Evolutionary conservation across 2,329 filamentous ascomycete genomes (phyloP), one percentile per base, ranked within the genome.

Genomic region (Claviceps sp.): DNA sequence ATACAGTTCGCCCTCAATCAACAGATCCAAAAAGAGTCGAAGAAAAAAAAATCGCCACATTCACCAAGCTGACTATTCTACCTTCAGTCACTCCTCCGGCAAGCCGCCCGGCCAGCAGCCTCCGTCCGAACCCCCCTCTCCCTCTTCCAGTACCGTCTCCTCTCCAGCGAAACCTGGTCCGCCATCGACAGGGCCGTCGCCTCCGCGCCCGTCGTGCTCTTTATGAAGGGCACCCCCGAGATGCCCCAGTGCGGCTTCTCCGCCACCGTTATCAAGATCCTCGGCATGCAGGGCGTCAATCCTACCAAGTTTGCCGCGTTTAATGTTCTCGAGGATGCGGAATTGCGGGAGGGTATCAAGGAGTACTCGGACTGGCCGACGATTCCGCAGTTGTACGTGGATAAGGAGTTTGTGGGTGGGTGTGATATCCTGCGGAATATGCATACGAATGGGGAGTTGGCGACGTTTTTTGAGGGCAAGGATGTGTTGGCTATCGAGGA

Each of bases 321-420:
- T 71, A 97, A 98, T 70, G 93, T 98, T 41, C 71, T 98, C 52
- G 93, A 97, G 71, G 90, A 97, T 67, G 70, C 85, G 4, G 90
- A 94, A 65, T 70, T 98, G 65, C 81, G 93, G 61, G 74, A 83
- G 70, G 91, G 93, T 50, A 95, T 98, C 73, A 98, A 98, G 73
- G 91, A 98, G 71, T 98, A 93, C 75, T 95, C 90, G 1, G 93
- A 97, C 66, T 98, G 93, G 93, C 93, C 93, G 14, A 98, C 93
- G 19, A 97, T 98, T 66, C 93, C 93, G 6, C 93, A 98, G 70
- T 77, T 98, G 17, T 98, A 97, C 70, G 77, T 98, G 50, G 82
- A 94, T 57, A 91, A 91, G 72, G 91, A 98, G 67, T 98, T 98
- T 66, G 76, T 98, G 47, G 93, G 93, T 52, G 93, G 93, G n/a